Conservation (phyloP, 768 basidiomycete species). For the Rhodotorula taiwanensis region DNA sequence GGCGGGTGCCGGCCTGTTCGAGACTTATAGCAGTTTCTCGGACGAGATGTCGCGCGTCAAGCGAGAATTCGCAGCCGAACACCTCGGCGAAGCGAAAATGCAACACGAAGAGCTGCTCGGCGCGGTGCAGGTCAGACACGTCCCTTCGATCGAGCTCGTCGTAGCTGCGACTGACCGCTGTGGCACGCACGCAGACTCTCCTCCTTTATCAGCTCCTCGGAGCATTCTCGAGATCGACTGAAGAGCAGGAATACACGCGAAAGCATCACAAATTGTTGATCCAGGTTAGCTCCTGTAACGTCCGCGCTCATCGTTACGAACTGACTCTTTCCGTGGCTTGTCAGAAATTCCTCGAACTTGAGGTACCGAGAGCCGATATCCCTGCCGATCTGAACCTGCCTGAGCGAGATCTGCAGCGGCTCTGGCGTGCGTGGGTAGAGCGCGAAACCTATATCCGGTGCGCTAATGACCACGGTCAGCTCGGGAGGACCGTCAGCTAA, state of each 20-base stretch:
- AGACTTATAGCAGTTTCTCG: neutral
- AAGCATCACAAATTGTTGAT: neutral
- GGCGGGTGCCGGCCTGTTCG: slow-evolving; percentile 6
- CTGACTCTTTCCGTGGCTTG: neutral
- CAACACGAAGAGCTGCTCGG: neutral
- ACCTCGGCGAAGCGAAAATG: neutral
- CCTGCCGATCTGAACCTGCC: neutral
- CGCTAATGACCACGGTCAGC: neutral
- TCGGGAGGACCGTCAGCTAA: neutral
- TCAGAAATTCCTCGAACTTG: neutral
- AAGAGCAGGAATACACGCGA: neutral
- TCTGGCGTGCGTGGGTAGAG: neutral
- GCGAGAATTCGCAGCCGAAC: slow-evolving; percentile 4
- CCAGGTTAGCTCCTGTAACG: neutral
- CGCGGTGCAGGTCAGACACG: neutral
- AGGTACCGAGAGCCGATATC: neutral
- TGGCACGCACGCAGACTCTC: neutral
- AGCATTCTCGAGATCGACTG: neutral
- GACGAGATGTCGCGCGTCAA: neutral
- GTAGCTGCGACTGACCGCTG: no score
- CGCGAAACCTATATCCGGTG: slow-evolving; percentile 2
- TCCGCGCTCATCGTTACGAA: neutral
- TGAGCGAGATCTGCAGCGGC: neutral
- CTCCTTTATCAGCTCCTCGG: slow-evolving; percentile 6
- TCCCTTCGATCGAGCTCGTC: no score